Evolutionary conservation across 257 asterid genomes (phyloP), one percentile per base, ranked within the genome.

Genomic region (Marsdenia floribunda): DNA sequence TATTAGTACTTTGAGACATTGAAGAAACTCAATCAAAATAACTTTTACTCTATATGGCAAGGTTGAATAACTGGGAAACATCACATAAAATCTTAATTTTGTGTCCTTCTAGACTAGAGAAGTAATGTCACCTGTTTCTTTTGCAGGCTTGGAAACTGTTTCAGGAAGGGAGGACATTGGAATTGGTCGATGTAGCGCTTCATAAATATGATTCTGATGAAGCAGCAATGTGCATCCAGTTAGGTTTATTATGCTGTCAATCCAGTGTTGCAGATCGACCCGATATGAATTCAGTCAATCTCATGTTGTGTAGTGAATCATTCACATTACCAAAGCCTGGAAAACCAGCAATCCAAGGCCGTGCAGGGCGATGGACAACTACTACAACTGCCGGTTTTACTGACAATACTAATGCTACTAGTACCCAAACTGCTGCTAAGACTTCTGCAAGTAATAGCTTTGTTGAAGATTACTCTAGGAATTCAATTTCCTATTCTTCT

Each of bases 231-330:
- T 92, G 90, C 81, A 78, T 87, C 73, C 97, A 89, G 54, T 69
- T 92, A 70, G 98, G 97, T 55, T 78, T 92, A 63, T 84, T 92
- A 54, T 90, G 98, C 81, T 92, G 98, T 78, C 98, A 92, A 87
- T 88, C 93, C 64, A 84, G 71, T 52, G 81, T 90, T 70, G 76
- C 85, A 21, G 90, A 86, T 60, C 82, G 98, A 67, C 97, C 92
- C 0, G 97, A 92, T 73, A 92, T 92, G 94, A 90, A 84, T 54
- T 69, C 90, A 18, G 73, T 90, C 26, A 81, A 87, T 67, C 85
- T 92, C 75, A 82, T 82, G 84, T 85, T 92, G 59, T 88, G 91
- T 21, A 84, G 91, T 58, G 83, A 90, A 75, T 92, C 98, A 7
- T 88, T 90, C 71, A 82, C 75, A 64, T 74, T 90, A 74, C 94